Conservation (phyloP, 192 early-diverging fungal genomes). For the Rhizoclosmatium globosum region DNA sequence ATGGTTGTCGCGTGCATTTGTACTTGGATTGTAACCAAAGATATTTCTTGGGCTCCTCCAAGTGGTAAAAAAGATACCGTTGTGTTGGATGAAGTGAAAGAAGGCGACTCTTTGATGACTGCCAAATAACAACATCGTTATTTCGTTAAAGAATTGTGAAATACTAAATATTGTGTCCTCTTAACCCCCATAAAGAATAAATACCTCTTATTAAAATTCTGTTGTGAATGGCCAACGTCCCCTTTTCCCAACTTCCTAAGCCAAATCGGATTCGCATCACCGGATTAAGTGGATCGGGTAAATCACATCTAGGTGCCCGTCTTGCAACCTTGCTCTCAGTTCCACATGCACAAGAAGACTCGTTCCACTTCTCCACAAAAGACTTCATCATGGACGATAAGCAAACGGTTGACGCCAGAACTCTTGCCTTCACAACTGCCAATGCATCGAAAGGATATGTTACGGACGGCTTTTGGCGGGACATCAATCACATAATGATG, state of each 20-base stretch:
- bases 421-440: not conserved
- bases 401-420: slow-evolving; percentile 4
- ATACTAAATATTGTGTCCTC: too few species aligned
- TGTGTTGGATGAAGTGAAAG: too few species aligned
- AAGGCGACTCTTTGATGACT: too few species aligned
- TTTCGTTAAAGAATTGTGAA: too few species aligned
- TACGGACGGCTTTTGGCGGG: slow-evolving; percentile 40
- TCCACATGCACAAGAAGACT: slow-evolving; percentile 40
- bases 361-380: slow-evolving; percentile 28
- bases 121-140: too few species aligned
- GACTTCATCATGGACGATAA: slow-evolving; percentile 20
- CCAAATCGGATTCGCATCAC: slow-evolving; percentile 40
- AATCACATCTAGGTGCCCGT: slow-evolving; percentile 26
- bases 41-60: too few species aligned
- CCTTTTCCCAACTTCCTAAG: not conserved
- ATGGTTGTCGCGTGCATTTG: too few species aligned
- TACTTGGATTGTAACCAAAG: too few species aligned
- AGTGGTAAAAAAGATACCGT: too few species aligned
- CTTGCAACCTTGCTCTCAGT: slow-evolving; percentile 8
- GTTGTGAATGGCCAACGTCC: too few species aligned
- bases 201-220: too few species aligned
- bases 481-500: slow-evolving; percentile 27
- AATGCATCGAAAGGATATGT: slow-evolving; percentile 21
- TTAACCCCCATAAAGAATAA: too few species aligned
- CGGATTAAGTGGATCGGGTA: slow-evolving; percentile 35